A percentile compares a stretch with the other conserved stretches of the same genome.
These are phyloP conservation scores for Boletus rubropictus DNA, from an alignment of 768 basidiomycete genomes.

Conservation along the genomic window DNA sequence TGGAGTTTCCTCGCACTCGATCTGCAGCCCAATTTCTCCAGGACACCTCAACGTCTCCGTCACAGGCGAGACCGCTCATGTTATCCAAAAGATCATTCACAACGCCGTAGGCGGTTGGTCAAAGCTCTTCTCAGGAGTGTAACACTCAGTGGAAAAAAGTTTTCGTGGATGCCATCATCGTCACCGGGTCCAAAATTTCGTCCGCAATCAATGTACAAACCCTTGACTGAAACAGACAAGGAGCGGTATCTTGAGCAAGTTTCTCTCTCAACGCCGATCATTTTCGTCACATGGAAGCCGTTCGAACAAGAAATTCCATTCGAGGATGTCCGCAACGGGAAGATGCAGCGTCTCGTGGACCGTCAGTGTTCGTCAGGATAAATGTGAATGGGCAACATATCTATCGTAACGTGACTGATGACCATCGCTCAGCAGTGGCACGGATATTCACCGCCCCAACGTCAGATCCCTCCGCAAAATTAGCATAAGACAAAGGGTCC, in stretches of 20 bases:
- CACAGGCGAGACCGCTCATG: constrained; percentile 1
- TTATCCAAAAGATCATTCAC: not conserved
- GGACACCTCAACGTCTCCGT: not conserved
- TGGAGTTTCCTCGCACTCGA: not conserved
- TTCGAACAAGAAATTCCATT: constrained; percentile 56
- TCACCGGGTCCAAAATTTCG: constrained; percentile 37
- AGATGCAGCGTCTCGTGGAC: constrained; percentile 50
- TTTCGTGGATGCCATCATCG: constrained; percentile 11
- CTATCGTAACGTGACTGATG: not conserved
- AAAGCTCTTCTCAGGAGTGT: constrained; percentile 12
- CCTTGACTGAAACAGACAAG: constrained; percentile 64
- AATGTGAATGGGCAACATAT: constrained; percentile 38
- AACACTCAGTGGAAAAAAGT: constrained; percentile 12
- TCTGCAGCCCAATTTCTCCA: not conserved
- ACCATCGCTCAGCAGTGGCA: constrained; percentile 50
- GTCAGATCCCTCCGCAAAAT: constrained; percentile 70
- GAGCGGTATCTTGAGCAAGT: constrained; percentile 68
- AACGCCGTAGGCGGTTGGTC: not conserved
- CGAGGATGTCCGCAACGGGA: constrained; percentile 51
- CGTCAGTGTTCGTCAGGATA: constrained; percentile 67
- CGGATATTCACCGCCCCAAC: constrained; percentile 66
- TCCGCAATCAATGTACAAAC: constrained; percentile 68
- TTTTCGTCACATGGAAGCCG: constrained; percentile 50
- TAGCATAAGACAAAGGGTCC: constrained; percentile 68
- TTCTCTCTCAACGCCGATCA: constrained; percentile 52